Evolutionary conservation across 139 green algal genomes (phyloP), one percentile per base, ranked within the genome.

Genomic region (Coccomyxa sp.): DNA sequence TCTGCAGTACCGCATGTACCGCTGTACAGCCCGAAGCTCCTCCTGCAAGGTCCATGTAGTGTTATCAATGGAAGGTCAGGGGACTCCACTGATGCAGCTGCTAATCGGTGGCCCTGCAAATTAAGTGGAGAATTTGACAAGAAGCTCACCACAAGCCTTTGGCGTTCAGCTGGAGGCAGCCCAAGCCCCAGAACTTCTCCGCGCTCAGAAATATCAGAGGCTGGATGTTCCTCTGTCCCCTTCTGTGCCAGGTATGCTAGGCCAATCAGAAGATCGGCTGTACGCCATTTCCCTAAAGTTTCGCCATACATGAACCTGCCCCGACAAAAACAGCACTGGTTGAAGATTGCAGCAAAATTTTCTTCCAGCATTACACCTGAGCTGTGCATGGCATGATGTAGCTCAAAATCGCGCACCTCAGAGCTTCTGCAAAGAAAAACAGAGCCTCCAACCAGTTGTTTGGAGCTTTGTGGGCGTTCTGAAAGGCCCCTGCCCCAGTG

Each of bases 221-320:
- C 88, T 7, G 91, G 87, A 77, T 95, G 91, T 51, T 84, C 86
- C 7, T 83, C 51, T 0, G 74, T 58, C 17, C 93, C 85, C 18
- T 88, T 84, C 23, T 93, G 84, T 1, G 90, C 90, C 25, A 97
- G 81, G 85, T 97, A 97, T 0, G 90, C 91, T 21, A 97, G 83
- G 23, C 94, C 94, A 30, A 97, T 91, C 57, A 97, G 91, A 77
- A 97, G 82, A 85, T 97, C 94, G 28, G 92, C 88, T 0, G 93
- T 94, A 66, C 91, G 89, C 94, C 94, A 97, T 13, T 90, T 83
- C 0, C 90, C 92, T 31, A 97, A 77, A 0, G 93, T 96, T 82
- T 97, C 94, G 7, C 87, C 85, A n/a, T 91, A 92, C 31, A 89
- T 91, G 74, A 93, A 94, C 81, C 92, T 95, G 86, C 13, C 76